Evolutionary conservation across 2,329 filamentous ascomycete genomes (phyloP).

Genomic region (Aureobasidium sp.): DNA sequence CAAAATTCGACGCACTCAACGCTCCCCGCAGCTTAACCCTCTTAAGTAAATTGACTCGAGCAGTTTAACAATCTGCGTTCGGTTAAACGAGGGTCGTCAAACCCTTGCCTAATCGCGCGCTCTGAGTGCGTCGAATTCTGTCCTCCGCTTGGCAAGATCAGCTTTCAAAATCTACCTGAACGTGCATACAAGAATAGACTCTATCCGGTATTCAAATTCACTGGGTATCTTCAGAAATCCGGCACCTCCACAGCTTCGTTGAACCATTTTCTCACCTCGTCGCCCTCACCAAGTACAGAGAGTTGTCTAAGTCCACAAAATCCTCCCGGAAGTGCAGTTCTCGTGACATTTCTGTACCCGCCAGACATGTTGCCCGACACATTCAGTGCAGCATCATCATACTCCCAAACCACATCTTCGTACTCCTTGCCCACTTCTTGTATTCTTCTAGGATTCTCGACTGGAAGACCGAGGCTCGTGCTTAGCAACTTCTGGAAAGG

Average conservation of each 20-base stretch:
- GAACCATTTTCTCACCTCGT: constrained; percentile 11
- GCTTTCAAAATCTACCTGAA: too few relatives aligned
- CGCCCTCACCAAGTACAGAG: constrained; percentile 37
- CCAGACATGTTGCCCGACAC: constrained; percentile 27
- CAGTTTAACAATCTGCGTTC: too few relatives aligned
- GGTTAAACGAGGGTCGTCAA: too few relatives aligned
- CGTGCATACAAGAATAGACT: too few relatives aligned
- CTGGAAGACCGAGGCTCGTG: constrained; percentile 48
- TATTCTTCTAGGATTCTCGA: constrained; percentile 52
- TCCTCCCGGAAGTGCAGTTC: constrained; percentile 45
- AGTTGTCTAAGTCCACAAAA: constrained; percentile 49
- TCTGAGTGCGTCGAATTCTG: too few relatives aligned
- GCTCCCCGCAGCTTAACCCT: too few relatives aligned
- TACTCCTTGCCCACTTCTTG: constrained; percentile 53
- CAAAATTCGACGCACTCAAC: too few relatives aligned
- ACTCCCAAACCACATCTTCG: constrained; percentile 46
- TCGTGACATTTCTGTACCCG: constrained; percentile 28
- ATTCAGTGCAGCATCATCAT: constrained; percentile 30
- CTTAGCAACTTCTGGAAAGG: constrained; percentile 45
- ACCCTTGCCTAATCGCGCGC: too few relatives aligned
- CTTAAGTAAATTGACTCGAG: too few relatives aligned
- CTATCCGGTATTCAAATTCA: too few relatives aligned
- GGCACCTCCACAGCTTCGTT: constrained; percentile 11
- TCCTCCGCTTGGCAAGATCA: too few relatives aligned
- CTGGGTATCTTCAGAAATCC: not conserved